These are phyloP conservation scores for Wickerhamomyces ciferrii DNA, from an alignment of 805 yeast species.

Conservation along the genomic window DNA sequence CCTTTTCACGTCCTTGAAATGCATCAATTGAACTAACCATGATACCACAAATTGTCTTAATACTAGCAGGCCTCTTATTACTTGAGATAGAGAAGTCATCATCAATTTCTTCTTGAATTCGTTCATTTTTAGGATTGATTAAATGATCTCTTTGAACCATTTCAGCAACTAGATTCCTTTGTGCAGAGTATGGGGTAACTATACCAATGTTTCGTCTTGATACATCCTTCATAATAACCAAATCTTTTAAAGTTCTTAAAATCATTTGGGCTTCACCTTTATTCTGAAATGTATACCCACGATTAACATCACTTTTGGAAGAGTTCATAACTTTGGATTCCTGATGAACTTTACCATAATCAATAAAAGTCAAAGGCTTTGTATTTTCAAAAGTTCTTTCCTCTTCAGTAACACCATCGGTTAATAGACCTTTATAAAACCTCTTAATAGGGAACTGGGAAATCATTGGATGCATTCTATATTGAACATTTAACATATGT, in stretches of 20 bases:
- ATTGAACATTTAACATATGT: constrained; percentile 65
- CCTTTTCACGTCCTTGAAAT: constrained; percentile 85
- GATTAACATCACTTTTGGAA: constrained; percentile 30
- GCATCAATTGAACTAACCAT: constrained; percentile 69
- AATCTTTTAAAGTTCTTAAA: constrained; percentile 38
- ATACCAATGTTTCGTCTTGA: constrained; percentile 50
- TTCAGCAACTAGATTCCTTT: constrained; percentile 56
- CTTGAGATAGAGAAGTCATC: constrained; percentile 39
- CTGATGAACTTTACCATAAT: constrained; percentile 40
- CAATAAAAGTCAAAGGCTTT: constrained; percentile 57
- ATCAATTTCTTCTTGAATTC: constrained; percentile 48
- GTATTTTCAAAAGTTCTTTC: constrained; percentile 43
- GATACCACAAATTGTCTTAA: constrained; percentile 35
- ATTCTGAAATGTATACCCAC: constrained; percentile 59
- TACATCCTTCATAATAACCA: constrained; percentile 51
- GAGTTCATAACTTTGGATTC: constrained; percentile 50
- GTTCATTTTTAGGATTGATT: constrained; percentile 48
- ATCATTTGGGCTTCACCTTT: constrained; percentile 45
- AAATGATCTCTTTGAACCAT: constrained; percentile 42
- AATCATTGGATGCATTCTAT: constrained; percentile 63
- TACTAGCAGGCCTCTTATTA: constrained; percentile 9
- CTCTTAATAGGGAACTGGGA: constrained; percentile 51
- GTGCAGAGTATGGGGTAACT: constrained; percentile 75
- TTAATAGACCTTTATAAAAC: constrained; percentile 44
- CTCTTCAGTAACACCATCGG: constrained; percentile 53